phyloP scores from a whole-genome alignment of 345 rosid genomes.

The Draba incana region DNA sequence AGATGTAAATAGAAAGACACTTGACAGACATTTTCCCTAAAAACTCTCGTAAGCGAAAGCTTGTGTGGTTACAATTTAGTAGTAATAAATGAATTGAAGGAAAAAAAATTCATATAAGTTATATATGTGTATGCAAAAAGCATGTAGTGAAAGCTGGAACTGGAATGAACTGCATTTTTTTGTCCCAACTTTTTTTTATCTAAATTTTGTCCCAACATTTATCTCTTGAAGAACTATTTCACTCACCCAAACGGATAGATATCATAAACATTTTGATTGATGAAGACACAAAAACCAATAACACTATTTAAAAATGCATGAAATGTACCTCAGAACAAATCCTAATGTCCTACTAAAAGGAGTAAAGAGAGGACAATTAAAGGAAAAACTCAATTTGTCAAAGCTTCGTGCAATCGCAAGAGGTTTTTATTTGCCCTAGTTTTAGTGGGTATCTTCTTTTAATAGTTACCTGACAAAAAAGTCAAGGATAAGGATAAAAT shows the following conservation, averaged over 20 bases:
- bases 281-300: conserved; percentile 24
- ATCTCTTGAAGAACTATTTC: conserved; percentile 28
- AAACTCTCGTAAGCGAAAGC: conserved; percentile 20
- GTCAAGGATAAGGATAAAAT: conserved; percentile 39
- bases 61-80: conserved; percentile 28
- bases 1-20: conserved; percentile 18
- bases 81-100: conserved; percentile 29
- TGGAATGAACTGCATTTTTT: neutral
- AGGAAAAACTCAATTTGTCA: conserved; percentile 24
- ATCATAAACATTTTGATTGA: conserved; percentile 13
- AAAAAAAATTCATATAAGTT: too few relatives aligned
- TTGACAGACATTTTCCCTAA: conserved; percentile 26
- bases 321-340: conserved; percentile 18
- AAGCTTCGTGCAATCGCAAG: conserved; percentile 34
- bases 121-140: too few relatives aligned
- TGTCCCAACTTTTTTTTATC: too few relatives aligned
- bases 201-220: conserved; percentile 10
- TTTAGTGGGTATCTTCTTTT: conserved; percentile 37
- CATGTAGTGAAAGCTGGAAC: conserved; percentile 21
- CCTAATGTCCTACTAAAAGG: conserved; percentile 18
- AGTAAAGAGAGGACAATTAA: conserved; percentile 23
- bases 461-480: conserved; percentile 28
- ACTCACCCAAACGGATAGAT: conserved; percentile 21
- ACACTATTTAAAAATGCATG: conserved; percentile 27
- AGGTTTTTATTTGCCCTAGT: conserved; percentile 31